Percentiles rank a stretch among this genome's conserved stretches.
These are phyloP conservation scores for Solanum bulbocastanum DNA, from an alignment of 257 asterid species.

Conservation along the genomic window DNA sequence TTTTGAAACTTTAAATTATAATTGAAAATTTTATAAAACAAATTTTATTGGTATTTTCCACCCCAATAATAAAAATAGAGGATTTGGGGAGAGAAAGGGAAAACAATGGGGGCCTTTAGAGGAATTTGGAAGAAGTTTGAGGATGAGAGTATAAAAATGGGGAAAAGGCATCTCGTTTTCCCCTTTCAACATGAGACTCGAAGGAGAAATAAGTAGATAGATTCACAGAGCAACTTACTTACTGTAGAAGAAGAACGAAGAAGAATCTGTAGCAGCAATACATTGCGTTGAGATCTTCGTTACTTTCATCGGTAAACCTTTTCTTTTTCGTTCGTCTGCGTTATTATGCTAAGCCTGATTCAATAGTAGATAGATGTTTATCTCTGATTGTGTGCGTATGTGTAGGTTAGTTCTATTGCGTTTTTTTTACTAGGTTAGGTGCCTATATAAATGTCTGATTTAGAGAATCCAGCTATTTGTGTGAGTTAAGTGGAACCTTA, in stretches of 20 bases:
- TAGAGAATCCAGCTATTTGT: too few relatives aligned
- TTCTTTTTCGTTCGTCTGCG: background rate
- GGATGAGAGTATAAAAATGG: background rate
- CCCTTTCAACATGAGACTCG: background rate
- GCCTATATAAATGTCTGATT: background rate
- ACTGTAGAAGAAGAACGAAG: background rate
- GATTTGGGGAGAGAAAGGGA: background rate
- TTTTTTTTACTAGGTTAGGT: background rate
- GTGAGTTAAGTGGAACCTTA: background rate
- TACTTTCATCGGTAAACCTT: background rate
- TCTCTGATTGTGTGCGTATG: background rate
- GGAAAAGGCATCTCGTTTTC: background rate
- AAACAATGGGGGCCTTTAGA: background rate
- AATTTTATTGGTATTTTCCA: too few relatives aligned
- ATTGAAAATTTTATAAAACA: too few relatives aligned
- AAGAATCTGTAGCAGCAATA: background rate
- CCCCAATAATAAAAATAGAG: too few relatives aligned
- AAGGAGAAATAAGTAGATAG: background rate
- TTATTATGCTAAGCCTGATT: background rate
- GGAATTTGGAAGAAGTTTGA: background rate
- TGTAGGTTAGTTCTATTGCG: background rate
- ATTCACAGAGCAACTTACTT: background rate
- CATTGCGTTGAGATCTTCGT: background rate
- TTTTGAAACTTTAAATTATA: too few relatives aligned
- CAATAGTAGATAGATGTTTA: background rate